Percentiles rank a stretch among this genome's conserved stretches.
Conservation (phyloP, 192 early-diverging fungal genomes). For the Entomortierella chlamydospora region DNA sequence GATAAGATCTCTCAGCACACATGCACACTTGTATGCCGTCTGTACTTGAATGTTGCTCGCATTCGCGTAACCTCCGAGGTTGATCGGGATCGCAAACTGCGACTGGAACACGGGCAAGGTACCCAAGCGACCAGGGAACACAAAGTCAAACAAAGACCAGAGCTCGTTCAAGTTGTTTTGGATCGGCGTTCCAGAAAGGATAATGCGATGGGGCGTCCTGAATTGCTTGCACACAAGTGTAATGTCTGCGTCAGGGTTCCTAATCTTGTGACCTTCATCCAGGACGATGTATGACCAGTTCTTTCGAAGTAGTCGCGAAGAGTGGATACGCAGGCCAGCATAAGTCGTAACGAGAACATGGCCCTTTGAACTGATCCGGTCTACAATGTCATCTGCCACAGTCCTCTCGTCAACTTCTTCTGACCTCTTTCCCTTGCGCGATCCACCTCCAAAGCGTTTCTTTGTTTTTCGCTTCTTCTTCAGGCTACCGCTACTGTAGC, state of each 20-base stretch:
- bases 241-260: slow-evolving; percentile 93
- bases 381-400: slow-evolving; percentile 57
- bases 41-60: slow-evolving; percentile 92
- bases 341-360: slow-evolving; percentile 89
- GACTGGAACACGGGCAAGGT: slow-evolving; percentile 87
- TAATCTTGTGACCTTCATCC: slow-evolving; percentile 97
- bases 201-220: slow-evolving; percentile 75
- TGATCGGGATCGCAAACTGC: slow-evolving; percentile 94
- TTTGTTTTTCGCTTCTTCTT: slow-evolving; percentile 41
- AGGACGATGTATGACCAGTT: slow-evolving; percentile 90
- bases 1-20: slow-evolving; percentile 90
- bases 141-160: slow-evolving; percentile 86
- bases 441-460: slow-evolving; percentile 42
- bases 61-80: slow-evolving; percentile 91
- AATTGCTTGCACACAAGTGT: slow-evolving; percentile 80
- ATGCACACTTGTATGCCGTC: slow-evolving; percentile 93
- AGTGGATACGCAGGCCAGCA: slow-evolving; percentile 81
- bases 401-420: slow-evolving; percentile 44
- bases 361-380: slow-evolving; percentile 55
- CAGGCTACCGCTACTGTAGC: slow-evolving; percentile 40
- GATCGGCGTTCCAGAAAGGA: slow-evolving; percentile 84
- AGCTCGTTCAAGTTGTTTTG: slow-evolving; percentile 86
- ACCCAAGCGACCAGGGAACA: slow-evolving; percentile 81
- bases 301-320: slow-evolving; percentile 71
- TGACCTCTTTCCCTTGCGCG: slow-evolving; percentile 14